Conservation (phyloP, 73 alveolate genomes). For the Stentor roeselii region DNA sequence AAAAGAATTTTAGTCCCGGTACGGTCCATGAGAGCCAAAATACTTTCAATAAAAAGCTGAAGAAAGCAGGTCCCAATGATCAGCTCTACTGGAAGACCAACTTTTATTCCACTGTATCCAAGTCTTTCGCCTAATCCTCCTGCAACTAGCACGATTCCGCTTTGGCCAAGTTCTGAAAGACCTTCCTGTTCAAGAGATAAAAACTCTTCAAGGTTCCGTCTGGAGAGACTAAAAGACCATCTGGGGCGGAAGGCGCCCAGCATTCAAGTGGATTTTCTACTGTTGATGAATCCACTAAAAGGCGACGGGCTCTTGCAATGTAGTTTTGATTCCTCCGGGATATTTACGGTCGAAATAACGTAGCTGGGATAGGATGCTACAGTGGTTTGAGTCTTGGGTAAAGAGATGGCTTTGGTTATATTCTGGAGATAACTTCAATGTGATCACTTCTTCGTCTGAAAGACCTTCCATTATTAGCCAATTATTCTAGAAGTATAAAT, state of each 20-base stretch:
- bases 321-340: slow-evolving; percentile 95
- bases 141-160: slow-evolving; percentile 96
- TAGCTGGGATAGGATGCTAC: background rate
- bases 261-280: slow-evolving; percentile 90
- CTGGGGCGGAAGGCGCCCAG: slow-evolving; percentile 77
- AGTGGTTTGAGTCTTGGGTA: background rate
- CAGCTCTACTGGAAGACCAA: slow-evolving; percentile 85
- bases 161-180: slow-evolving; percentile 61
- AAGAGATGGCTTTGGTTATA: background rate
- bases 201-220: slow-evolving; percentile 31
- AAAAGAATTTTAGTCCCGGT: slow-evolving; percentile 71
- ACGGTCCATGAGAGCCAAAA: slow-evolving; percentile 79
- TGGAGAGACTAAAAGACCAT: slow-evolving; percentile 21
- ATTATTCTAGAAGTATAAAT: too few relatives aligned
- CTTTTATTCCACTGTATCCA: slow-evolving; percentile 95
- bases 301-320: slow-evolving; percentile 82
- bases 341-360: slow-evolving; percentile 46
- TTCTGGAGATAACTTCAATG: background rate
- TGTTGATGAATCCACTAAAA: slow-evolving; percentile 80
- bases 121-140: slow-evolving; percentile 99
- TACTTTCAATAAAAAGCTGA: slow-evolving; percentile 74
- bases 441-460: background rate
- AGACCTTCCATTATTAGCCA: background rate
- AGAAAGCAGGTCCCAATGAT: slow-evolving; percentile 75
- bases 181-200: slow-evolving; percentile 78